Conservation (phyloP, 164 flowering plant genomes). For the Umbellularia californica region DNA sequence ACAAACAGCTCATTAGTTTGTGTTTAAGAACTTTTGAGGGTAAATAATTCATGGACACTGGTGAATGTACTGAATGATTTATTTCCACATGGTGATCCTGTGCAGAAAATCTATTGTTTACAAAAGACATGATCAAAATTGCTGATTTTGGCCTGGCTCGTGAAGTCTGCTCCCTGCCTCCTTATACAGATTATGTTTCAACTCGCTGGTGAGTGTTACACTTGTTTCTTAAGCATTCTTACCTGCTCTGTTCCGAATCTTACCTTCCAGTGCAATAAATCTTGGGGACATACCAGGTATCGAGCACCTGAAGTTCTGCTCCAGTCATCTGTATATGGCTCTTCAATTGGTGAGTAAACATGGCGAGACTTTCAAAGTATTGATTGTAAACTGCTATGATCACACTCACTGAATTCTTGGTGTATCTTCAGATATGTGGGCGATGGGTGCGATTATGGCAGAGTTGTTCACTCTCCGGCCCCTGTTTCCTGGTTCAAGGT, state of each 20-base stretch:
- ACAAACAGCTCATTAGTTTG: not conserved
- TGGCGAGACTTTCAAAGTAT: not conserved
- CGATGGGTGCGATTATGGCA: slow-evolving; percentile 99
- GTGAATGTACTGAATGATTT: not conserved
- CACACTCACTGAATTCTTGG: not conserved
- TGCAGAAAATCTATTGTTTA: slow-evolving; percentile 74
- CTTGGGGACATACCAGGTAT: slow-evolving; percentile 50
- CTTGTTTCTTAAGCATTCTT: not conserved
- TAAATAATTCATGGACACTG: not conserved
- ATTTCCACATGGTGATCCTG: not conserved
- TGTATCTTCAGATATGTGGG: slow-evolving; percentile 82
- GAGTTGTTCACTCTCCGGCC: slow-evolving; percentile 87
- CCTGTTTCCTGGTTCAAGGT: slow-evolving; percentile 92
- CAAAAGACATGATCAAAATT: slow-evolving; percentile 69
- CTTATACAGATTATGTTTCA: slow-evolving; percentile 89
- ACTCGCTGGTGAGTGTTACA: slow-evolving; percentile 53
- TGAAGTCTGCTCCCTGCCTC: slow-evolving; percentile 75
- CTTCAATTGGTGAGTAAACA: slow-evolving; percentile 77
- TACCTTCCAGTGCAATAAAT: not conserved
- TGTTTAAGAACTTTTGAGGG: not conserved
- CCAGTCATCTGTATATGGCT: slow-evolving; percentile 64
- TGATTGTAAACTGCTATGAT: not conserved
- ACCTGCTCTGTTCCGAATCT: no score
- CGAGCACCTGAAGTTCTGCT: slow-evolving; percentile 97
- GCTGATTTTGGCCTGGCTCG: slow-evolving; percentile 99